phyloP scores from a whole-genome alignment of 148 eudicot species.

The Rhododendron henanense region DNA sequence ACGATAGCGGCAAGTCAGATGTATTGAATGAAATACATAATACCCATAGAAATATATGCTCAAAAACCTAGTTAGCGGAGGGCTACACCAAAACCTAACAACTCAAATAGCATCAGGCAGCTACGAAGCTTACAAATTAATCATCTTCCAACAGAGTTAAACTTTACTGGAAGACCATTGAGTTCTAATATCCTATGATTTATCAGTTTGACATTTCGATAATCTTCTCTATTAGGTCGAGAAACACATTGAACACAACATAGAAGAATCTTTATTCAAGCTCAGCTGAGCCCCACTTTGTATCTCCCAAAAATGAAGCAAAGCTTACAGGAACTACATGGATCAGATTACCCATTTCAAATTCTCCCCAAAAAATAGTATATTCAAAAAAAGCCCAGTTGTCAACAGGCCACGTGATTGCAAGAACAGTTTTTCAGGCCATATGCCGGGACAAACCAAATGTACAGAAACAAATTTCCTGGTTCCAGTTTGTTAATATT shows the following conservation, averaged over 20 bases:
- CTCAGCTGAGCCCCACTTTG: background rate
- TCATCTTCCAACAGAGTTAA: background rate
- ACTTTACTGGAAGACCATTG: background rate
- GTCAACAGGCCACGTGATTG: constrained; percentile 8
- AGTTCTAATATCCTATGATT: background rate
- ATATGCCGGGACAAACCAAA: constrained; percentile 1
- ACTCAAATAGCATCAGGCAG: background rate
- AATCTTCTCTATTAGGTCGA: background rate
- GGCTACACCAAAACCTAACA: background rate
- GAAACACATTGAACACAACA: background rate
- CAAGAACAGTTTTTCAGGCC: constrained; percentile 7
- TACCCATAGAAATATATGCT: background rate
- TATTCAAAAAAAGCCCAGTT: background rate
- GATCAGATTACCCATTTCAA: constrained; percentile 14
- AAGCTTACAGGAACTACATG: constrained; percentile 6
- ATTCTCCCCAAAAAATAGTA: background rate
- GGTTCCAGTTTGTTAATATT: background rate
- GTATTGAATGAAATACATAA: background rate
- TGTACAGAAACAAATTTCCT: constrained; percentile 6
- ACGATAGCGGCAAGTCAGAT: background rate
- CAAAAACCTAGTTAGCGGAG: background rate
- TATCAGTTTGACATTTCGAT: background rate
- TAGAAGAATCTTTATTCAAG: background rate
- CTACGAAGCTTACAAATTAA: background rate
- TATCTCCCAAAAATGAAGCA: background rate